Percentiles rank a stretch among this genome's conserved stretches.
phyloP scores from a whole-genome alignment of 1,139 yeast species.

The Pneumocystis jirovecii region DNA sequence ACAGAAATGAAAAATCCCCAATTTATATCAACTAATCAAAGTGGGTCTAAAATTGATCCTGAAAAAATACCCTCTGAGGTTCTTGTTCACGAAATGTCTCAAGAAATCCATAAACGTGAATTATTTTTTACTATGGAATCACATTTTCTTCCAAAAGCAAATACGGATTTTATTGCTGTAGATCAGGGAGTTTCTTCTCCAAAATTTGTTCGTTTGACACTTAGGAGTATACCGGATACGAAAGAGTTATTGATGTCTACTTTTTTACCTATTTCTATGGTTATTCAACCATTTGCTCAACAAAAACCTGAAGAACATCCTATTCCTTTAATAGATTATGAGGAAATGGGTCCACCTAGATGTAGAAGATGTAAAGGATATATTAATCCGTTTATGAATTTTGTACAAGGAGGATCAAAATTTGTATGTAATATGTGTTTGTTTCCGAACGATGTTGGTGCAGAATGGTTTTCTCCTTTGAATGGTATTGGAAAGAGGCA shows the following conservation, averaged over 20 bases:
- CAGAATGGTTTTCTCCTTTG: slow-evolving; percentile 41
- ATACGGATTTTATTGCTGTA: slow-evolving; percentile 49
- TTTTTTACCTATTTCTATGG: slow-evolving; percentile 65
- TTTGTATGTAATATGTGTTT: slow-evolving; percentile 82
- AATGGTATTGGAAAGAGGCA: slow-evolving; percentile 46
- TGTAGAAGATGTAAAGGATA: slow-evolving; percentile 86
- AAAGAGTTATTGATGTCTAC: slow-evolving; percentile 58
- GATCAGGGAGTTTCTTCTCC: slow-evolving; percentile 85
- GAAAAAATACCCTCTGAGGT: background rate
- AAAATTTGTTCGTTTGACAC: slow-evolving; percentile 57
- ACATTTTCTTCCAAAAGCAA: slow-evolving; percentile 69
- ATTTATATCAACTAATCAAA: background rate
- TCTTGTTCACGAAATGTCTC: background rate
- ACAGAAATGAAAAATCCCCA: background rate
- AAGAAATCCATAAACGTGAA: background rate
- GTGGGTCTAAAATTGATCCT: background rate
- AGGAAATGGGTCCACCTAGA: slow-evolving; percentile 54
- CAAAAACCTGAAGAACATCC: slow-evolving; percentile 34
- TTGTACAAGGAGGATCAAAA: slow-evolving; percentile 45
- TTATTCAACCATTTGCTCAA: slow-evolving; percentile 72
- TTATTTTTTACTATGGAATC: slow-evolving; percentile 54
- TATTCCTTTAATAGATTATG: slow-evolving; percentile 57
- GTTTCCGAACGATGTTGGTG: slow-evolving; percentile 56
- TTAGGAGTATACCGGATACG: slow-evolving; percentile 71
- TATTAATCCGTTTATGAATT: slow-evolving; percentile 66